These are phyloP conservation scores for Thuja plicata DNA, from an alignment of 83 land plant species.

Conservation along the genomic window DNA sequence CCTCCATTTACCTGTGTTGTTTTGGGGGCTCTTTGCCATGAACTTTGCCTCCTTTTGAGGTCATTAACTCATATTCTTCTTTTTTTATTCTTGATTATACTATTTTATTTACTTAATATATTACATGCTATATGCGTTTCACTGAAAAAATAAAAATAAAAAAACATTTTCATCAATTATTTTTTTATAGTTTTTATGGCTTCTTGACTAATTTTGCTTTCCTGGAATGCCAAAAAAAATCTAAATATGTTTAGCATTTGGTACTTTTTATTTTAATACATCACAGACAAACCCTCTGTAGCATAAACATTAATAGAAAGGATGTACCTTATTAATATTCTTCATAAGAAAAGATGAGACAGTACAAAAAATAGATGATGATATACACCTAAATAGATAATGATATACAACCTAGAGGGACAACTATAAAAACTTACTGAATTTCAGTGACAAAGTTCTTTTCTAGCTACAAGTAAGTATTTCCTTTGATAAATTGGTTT, in stretches of 20 bases:
- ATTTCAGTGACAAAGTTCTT: no score
- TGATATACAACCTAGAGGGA: not conserved
- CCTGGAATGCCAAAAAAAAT: constrained; percentile 26
- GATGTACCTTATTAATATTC: constrained; percentile 22
- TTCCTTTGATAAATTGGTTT: no score
- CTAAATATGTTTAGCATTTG: not conserved
- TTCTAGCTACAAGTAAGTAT: no score
- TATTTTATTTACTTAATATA: no score
- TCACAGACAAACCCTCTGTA: not conserved
- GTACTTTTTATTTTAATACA: not conserved
- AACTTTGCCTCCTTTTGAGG: no score
- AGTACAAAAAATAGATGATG: not conserved
- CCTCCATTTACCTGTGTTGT: no score
- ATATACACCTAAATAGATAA: not conserved
- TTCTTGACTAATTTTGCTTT: constrained; percentile 33
- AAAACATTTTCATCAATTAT: no score
- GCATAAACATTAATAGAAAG: not conserved
- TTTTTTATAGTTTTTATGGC: not conserved
- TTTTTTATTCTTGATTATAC: no score
- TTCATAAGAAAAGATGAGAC: not conserved
- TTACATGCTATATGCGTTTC: no score
- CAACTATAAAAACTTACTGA: not conserved
- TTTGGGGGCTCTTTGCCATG: no score
- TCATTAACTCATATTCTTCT: no score
- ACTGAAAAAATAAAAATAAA: no score